phyloP scores from a whole-genome alignment of 2,329 filamentous ascomycete genomes.

The Colletotrichum cordylinicola region DNA sequence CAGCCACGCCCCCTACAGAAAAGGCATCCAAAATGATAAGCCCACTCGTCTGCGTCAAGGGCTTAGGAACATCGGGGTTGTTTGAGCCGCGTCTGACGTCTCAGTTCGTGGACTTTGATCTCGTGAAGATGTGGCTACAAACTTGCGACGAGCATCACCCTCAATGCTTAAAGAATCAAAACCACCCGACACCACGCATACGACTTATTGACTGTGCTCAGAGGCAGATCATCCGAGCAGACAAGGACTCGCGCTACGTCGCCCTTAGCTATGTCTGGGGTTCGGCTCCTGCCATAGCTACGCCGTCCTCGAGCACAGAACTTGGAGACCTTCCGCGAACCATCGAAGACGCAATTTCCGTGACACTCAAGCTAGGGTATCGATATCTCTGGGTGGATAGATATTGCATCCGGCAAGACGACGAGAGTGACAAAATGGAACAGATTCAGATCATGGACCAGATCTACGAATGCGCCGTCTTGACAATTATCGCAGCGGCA shows the following conservation, averaged over 20 bases:
- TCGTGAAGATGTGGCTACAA: not conserved
- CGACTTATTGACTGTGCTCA: not conserved
- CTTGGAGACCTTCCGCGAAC: not conserved
- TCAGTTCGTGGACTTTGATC: not conserved
- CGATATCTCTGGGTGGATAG: constrained; percentile 26
- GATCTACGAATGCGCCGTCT: constrained; percentile 7
- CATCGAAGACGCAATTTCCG: not conserved
- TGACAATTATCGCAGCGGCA: not conserved
- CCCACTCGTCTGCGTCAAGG: not conserved
- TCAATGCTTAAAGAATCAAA: not conserved
- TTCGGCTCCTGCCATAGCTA: too few species aligned
- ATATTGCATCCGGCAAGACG: constrained; percentile 24
- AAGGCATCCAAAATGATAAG: not conserved
- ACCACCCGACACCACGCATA: not conserved
- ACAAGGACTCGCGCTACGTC: not conserved
- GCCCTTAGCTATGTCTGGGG: not conserved
- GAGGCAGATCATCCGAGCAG: not conserved
- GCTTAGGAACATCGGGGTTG: not conserved
- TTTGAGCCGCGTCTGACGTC: not conserved
- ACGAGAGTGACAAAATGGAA: not conserved
- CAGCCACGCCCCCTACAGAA: not conserved
- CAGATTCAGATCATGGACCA: constrained; percentile 19
- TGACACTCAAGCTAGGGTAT: not conserved
- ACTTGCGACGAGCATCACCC: not conserved
- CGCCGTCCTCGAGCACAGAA: not conserved